phyloP scores from a whole-genome alignment of 108 stramenopile species.

The Aureococcus anophagefferens region DNA sequence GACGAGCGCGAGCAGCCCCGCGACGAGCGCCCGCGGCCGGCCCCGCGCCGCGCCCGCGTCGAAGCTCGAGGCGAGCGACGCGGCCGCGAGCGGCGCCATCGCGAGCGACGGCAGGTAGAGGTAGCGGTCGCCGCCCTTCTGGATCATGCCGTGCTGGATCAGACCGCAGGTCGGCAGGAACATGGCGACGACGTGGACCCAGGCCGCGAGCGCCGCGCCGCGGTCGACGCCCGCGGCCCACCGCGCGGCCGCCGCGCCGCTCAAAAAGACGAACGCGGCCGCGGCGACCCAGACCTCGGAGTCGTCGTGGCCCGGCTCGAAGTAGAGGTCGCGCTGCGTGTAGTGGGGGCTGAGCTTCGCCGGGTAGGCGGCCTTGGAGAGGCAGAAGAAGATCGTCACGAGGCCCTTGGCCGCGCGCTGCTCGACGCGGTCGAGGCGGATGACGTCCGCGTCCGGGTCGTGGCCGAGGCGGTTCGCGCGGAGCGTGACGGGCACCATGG shows the following conservation, averaged over 20 bases:
- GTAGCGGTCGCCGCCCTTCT: constrained; percentile 13
- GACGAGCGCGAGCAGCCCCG: background rate
- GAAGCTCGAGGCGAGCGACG: background rate
- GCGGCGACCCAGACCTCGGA: no score
- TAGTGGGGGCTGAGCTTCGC: background rate
- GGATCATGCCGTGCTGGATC: constrained; percentile 14
- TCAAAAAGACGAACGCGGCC: no score
- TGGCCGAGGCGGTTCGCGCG: background rate
- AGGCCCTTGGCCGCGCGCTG: background rate
- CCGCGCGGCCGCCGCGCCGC: no score
- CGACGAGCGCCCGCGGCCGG: background rate
- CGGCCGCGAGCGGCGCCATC: background rate
- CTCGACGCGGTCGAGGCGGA: background rate
- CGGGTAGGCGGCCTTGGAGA: background rate
- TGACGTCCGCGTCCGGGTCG: background rate
- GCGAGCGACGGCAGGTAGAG: constrained; percentile 2
- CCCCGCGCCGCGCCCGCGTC: background rate
- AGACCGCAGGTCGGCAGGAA: constrained; percentile 7
- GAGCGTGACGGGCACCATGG: background rate
- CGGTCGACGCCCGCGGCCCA: no score
- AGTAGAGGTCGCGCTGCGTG: background rate
- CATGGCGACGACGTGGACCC: background rate
- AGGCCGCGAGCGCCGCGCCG: no score
- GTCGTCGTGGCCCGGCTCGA: no score
- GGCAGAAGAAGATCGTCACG: background rate